Conservation (phyloP, 495 filamentous ascomycete species). For the Choiromyces venosus region DNA sequence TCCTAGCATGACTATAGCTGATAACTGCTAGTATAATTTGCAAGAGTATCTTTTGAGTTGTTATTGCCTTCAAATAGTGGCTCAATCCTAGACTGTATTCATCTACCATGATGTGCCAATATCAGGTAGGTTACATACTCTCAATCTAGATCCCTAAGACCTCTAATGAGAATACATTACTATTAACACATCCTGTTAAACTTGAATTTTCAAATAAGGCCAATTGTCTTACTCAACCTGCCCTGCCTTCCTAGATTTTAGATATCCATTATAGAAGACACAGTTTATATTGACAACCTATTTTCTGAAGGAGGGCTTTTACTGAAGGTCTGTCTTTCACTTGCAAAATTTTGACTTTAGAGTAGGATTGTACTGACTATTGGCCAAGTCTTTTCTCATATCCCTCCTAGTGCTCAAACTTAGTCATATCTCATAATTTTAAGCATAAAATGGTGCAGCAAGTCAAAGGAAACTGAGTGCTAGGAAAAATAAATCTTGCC, state of each 20-base stretch:
- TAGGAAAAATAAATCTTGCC: background rate
- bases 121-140: background rate
- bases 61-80: background rate
- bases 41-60: background rate
- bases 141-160: background rate
- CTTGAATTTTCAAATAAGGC: background rate
- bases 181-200: background rate
- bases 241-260: no score
- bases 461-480: background rate
- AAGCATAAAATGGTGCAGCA: background rate
- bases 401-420: no score
- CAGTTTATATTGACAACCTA: background rate
- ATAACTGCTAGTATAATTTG: background rate
- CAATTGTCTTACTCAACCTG: background rate
- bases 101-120: background rate
- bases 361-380: background rate
- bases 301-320: background rate
- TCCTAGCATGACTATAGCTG: background rate
- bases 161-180: background rate
- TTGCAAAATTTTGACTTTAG: background rate
- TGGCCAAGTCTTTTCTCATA: background rate
- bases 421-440: background rate
- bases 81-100: background rate
- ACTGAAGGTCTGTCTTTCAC: background rate
- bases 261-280: background rate